Conservation (phyloP, 768 basidiomycete genomes). For the Phylloporus rhodoxanthus region DNA sequence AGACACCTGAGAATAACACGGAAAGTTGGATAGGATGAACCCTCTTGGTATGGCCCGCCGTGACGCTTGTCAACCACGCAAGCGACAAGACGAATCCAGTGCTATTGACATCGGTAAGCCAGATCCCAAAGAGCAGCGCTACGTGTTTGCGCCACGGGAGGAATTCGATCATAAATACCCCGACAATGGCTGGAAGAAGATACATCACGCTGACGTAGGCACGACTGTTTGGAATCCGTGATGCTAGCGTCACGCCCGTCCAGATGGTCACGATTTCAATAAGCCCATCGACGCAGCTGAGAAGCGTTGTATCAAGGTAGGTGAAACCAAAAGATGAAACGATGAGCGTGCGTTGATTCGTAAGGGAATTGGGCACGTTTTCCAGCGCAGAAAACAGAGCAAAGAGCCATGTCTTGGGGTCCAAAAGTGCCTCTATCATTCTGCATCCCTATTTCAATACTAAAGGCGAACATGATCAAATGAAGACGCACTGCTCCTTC, state of each 20-base stretch:
- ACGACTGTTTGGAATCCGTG: constrained; percentile 50
- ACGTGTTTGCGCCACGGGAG: constrained; percentile 62
- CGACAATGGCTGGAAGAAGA: constrained; percentile 60
- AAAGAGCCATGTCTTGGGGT: constrained; percentile 75
- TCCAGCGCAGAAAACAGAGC: constrained; percentile 58
- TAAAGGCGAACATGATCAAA: not conserved
- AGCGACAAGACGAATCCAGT: constrained; percentile 58
- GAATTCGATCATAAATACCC: constrained; percentile 55
- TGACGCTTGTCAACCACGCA: constrained; percentile 60
- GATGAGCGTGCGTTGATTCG: constrained; percentile 62
- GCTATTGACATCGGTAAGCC: constrained; percentile 39
- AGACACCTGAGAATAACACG: not conserved
- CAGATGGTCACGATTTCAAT: constrained; percentile 67
- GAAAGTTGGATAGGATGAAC: constrained; percentile 37
- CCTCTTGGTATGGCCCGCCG: constrained; percentile 67
- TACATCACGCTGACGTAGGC: constrained; percentile 61
- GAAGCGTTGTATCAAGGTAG: constrained; percentile 59
- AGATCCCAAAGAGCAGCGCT: constrained; percentile 50
- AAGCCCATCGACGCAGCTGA: constrained; percentile 60
- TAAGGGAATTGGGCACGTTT: constrained; percentile 62
- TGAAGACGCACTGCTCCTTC: constrained; percentile 58
- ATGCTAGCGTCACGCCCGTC: constrained; percentile 54
- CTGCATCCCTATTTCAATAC: constrained; percentile 27
- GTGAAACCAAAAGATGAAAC: constrained; percentile 62
- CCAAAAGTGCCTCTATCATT: constrained; percentile 60